These are phyloP conservation scores for Lecanicillium sp. DNA, from an alignment of 2,329 filamentous ascomycete species.

Conservation along the genomic window DNA sequence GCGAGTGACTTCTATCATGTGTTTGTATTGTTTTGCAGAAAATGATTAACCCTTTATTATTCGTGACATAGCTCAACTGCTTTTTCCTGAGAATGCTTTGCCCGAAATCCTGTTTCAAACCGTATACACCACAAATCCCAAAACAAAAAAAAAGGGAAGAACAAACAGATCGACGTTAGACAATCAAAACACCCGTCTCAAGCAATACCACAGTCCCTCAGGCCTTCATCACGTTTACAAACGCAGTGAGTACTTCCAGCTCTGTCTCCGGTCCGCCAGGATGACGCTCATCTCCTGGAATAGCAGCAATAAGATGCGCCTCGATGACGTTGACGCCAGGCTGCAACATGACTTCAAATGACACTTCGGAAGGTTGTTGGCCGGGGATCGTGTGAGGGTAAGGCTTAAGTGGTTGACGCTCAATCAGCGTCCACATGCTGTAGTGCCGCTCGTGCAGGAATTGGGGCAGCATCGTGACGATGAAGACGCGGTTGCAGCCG, in stretches of 20 bases:
- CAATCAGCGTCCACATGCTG: slow-evolving; percentile 67
- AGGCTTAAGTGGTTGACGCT: slow-evolving; percentile 53
- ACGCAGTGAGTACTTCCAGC: slow-evolving; percentile 70
- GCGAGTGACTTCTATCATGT: no score
- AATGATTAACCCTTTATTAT: no score
- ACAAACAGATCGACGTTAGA: neutral
- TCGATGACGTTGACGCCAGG: slow-evolving; percentile 72
- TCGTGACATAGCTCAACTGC: no score
- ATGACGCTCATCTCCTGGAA: slow-evolving; percentile 51
- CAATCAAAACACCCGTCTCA: neutral
- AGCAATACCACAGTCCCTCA: slow-evolving; percentile 15
- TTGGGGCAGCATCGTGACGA: slow-evolving; percentile 58
- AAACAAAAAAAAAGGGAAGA: neutral
- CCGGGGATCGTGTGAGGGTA: slow-evolving; percentile 41
- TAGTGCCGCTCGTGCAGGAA: slow-evolving; percentile 61
- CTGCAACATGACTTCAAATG: slow-evolving; percentile 67
- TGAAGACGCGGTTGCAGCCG: slow-evolving; percentile 62
- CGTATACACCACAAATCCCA: no score
- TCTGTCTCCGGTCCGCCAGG: slow-evolving; percentile 58
- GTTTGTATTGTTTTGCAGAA: no score
- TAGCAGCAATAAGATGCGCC: slow-evolving; percentile 67
- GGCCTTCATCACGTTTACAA: slow-evolving; percentile 58
- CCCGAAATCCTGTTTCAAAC: no score
- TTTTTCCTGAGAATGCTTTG: no score
- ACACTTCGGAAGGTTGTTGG: slow-evolving; percentile 51